Evolutionary conservation across 306 rosid genomes (phyloP).

Genomic region (Sicyos baderoa): DNA sequence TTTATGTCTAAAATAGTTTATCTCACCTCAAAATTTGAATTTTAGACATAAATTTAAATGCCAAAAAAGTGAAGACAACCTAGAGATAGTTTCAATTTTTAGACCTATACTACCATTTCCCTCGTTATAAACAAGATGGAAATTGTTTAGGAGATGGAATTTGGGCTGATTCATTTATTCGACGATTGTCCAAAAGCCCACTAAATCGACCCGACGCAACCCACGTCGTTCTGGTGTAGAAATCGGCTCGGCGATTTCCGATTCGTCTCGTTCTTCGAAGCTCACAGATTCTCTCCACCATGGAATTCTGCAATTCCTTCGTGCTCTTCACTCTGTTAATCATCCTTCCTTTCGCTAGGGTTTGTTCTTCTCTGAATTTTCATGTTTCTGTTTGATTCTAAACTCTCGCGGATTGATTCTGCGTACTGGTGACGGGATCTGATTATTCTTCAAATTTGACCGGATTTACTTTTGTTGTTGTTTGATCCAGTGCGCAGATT

Average conservation of each 20-base stretch:
- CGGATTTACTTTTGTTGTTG: slow-evolving; percentile 3
- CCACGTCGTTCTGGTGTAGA: slow-evolving; percentile 8
- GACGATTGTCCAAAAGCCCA: slow-evolving; percentile 12
- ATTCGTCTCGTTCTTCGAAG: slow-evolving; percentile 8
- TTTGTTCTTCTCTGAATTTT: slow-evolving; percentile 18
- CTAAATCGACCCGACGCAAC: neutral
- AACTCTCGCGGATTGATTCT: neutral
- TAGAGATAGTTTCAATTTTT: too few relatives aligned
- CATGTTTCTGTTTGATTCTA: neutral
- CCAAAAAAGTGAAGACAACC: too few relatives aligned
- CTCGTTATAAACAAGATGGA: too few relatives aligned
- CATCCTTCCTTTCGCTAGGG: slow-evolving; percentile 33
- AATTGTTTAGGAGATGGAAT: neutral
- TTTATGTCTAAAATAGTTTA: too few relatives aligned
- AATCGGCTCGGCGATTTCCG: slow-evolving; percentile 2
- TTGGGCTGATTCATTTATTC: neutral
- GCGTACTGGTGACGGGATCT: slow-evolving; percentile 24
- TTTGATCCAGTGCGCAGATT: slow-evolving; percentile 30
- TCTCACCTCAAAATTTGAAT: too few relatives aligned
- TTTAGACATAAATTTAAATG: too few relatives aligned
- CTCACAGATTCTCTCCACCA: slow-evolving; percentile 15
- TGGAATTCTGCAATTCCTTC: slow-evolving; percentile 21
- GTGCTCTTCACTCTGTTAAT: slow-evolving; percentile 25
- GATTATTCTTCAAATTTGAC: slow-evolving; percentile 17
- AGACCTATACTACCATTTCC: too few relatives aligned